Base-by-base conservation (phyloP, 805 yeast genomes). In the Dipodascopsis uninucleata region DNA sequence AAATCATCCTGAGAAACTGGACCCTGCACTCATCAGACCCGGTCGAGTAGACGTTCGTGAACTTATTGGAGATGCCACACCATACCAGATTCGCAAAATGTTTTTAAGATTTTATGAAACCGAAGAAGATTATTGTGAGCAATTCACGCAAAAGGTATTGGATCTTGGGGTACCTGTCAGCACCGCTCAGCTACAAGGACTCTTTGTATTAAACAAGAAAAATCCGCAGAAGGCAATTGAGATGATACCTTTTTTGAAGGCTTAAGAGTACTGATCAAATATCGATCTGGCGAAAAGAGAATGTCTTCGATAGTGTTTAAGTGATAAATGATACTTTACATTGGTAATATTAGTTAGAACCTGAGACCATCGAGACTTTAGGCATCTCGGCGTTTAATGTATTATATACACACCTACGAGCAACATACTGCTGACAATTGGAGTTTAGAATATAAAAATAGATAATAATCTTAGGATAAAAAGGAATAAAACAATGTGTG, bases 121-220 rank as follows among this genome's bases (percentile, higher is more conserved):
- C 36, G 67, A 72, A 39, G 62, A 67, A 55, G 76, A 76, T 53
- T 67, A 75, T 20, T 39, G 58, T 5, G 55, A 52, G 21, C 53
- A 60, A 44, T 78, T 79, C 57, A 57, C 78, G 59, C 58, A 64
- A 28, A 73, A 71, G 23, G 77, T 71, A 44, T 59, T 61, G 24
- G 70, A 67, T 5, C 63, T 83, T 52, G 71, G 72, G 28, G 63
- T 76, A 51, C 75, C 77, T 1, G 78, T 90, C 28, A 83, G 95
- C 58, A 88, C 97, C 0, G 98, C 98, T 0, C 96, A 87, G 61
- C 71, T 93, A 47, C 98, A 93, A 64, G 98, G 98, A 0, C 71
- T 93, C 40, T 93, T 93, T 70, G 96, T 93, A 2, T 85, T 85
- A 68, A 85, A 86, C 67, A 93, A 93, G 65, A 76, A 82, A 47